Base-by-base conservation (phyloP, 768 basidiomycete genomes). In the Lyophyllum atratum region DNA sequence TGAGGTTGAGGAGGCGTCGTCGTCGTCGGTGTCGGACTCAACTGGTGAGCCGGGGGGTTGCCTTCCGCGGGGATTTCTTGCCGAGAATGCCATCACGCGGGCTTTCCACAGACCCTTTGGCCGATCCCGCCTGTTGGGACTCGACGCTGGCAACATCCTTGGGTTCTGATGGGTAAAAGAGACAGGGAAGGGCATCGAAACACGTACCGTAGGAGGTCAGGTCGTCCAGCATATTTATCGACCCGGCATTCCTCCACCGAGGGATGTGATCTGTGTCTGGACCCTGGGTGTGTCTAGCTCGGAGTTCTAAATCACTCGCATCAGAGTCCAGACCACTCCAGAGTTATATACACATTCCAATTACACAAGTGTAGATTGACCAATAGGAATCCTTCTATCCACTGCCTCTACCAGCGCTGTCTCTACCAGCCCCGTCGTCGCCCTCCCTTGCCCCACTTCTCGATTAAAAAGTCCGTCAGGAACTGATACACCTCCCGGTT, bases 371-470 rank as follows among this genome's bases (percentile, higher is more conserved):
- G 10, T 34, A 33, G 17, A 45, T 33, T 34, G 11, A 17, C 43
- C 54, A 55, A 52, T 42, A 15, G 29, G 28, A 33, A 21, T 21
- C 10, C 3, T 28, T n/a, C 19, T 11, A n/a, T n/a, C 8, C 21
- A 44, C 15, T 3, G 22, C 24, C 24, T 24, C 24, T n/a, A 40
- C 53, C 25, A 19, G 29, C 14, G 33, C 47, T 26, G 28, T 29
- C 26, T 22, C 56, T 65, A 87, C 83, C 85, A 85, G 17, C 82
- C 81, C n/a, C 87, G 77, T 56, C 78, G 78, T 55, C 82, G 78
- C 21, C 85, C 85, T 25, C 90, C 91, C 65, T 87, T 90, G 25
- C 95, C 94, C 95, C 96, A 98, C 69, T 93, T 95, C 75, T 97
- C 95, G 1, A 86, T 61, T 58, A 99, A 75, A 74, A 95, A 98